phyloP scores from a whole-genome alignment of 768 basidiomycete genomes.

The Calocera viscosa region DNA sequence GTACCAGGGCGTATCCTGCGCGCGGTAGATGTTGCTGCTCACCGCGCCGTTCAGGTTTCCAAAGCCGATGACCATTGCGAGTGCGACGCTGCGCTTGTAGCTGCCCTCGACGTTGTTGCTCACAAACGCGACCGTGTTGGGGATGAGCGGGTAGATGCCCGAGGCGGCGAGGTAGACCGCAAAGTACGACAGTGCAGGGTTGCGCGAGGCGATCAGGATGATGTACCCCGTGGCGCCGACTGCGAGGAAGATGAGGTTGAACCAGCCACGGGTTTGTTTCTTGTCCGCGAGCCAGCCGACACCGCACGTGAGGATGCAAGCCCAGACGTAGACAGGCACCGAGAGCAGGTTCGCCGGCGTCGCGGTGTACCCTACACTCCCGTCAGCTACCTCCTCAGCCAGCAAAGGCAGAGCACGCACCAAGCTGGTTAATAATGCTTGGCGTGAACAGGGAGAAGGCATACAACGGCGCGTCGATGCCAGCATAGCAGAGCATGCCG shows the following conservation, averaged over 20 bases:
- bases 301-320: constrained; percentile 50
- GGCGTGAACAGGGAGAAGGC: constrained; percentile 69
- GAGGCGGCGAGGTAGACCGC: constrained; percentile 59
- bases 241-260: constrained; percentile 35
- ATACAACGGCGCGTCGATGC: constrained; percentile 52
- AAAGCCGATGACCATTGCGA: constrained; percentile 48
- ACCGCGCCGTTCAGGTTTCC: constrained; percentile 69
- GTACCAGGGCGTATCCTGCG: constrained; percentile 55
- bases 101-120: constrained; percentile 63
- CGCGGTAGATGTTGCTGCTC: constrained; percentile 63
- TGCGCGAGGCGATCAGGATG: constrained; percentile 51
- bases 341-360: constrained; percentile 64
- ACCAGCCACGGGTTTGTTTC: constrained; percentile 44
- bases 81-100: constrained; percentile 60
- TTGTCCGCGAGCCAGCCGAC: constrained; percentile 55
- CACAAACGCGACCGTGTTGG: constrained; percentile 54
- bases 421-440: constrained; percentile 47
- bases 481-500: constrained; percentile 11
- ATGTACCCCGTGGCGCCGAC: constrained; percentile 49
- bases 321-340: constrained; percentile 62
- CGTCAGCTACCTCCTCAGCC: background rate
- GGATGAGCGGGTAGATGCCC: constrained; percentile 66
- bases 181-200: constrained; percentile 53
- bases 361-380: constrained; percentile 42
- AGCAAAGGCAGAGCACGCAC: background rate